Evolutionary conservation across 148 eudicot genomes (phyloP), one percentile per base, ranked within the genome.

Genomic region (Silene conica): DNA sequence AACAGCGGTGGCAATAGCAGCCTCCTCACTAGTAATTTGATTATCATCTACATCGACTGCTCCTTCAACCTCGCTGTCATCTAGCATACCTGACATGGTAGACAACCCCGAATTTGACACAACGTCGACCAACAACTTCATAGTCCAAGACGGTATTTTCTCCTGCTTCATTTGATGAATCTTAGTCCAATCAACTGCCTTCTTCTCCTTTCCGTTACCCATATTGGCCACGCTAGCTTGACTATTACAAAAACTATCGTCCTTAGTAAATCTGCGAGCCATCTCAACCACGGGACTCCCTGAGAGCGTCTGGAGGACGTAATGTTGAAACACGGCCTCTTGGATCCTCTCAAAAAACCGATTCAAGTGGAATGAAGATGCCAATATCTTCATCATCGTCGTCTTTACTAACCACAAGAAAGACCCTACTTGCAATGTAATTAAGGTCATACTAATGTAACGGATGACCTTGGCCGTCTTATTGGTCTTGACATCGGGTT

Each of bases 341-440:
- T 93, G 96, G 78, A 89, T 89, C 81, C 98, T 75, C 43, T 88
- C 92, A 63, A 89, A 93, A 85, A 89, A 91, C n/a, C 91, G 75
- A 69, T 85, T 89, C 57, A 89, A 87, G 46, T 89, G 97, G 81
- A 93, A 93, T 0, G 98, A 88, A 11, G 98, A 81, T 1, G 98
- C 94, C 76, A 93, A 77, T 21, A 91, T 76, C 74, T 93, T 93
- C 3, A 93, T 74, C 61, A 93, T 76, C 12, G 89, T 74, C 38
- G 89, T 91, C 83, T 93, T 93, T 55, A 91, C n/a, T 16, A 93
- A 55, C 97, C 97, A 93, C 77, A 91, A 50, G 67, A 82, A 76
- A 0, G 92, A 67, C 9, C 92, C 96, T 19, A 93, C 81, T 1
- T 91, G 83, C 41, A 89, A 60, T 22, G 98, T 67, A 26, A 73